Conservation (phyloP, 176 grass and related monocot species). For the Typha latifolia region DNA sequence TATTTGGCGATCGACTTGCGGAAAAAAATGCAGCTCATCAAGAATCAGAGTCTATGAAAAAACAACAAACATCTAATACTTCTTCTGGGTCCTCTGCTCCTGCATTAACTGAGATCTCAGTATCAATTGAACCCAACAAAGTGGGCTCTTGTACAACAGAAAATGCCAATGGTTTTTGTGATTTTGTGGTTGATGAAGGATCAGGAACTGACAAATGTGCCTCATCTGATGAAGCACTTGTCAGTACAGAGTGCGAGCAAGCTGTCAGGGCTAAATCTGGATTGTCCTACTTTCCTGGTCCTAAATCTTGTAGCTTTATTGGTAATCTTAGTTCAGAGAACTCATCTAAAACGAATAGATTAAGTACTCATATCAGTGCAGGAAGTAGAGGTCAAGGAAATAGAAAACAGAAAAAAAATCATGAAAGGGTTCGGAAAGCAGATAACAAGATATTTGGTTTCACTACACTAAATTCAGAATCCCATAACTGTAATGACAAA, state of each 20-base stretch:
- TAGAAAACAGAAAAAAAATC: slow-evolving; percentile 8
- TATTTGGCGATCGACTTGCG: slow-evolving; percentile 12
- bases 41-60: slow-evolving; percentile 33
- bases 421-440: slow-evolving; percentile 27
- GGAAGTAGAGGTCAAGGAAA: slow-evolving; percentile 21
- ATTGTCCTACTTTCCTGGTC: not conserved
- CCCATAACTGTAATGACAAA: slow-evolving; percentile 27
- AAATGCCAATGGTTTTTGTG: slow-evolving; percentile 25
- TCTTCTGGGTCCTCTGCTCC: slow-evolving; percentile 74
- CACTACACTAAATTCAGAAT: slow-evolving; percentile 20
- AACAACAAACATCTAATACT: slow-evolving; percentile 37
- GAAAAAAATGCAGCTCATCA: slow-evolving; percentile 17
- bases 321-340: slow-evolving; percentile 13
- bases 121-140: slow-evolving; percentile 51
- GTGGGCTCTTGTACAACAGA: slow-evolving; percentile 21
- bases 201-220: slow-evolving; percentile 72
- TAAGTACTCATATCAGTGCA: slow-evolving; percentile 27
- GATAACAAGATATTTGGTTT: slow-evolving; percentile 14
- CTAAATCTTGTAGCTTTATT: not conserved
- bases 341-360: slow-evolving; percentile 33
- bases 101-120: slow-evolving; percentile 64
- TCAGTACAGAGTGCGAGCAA: slow-evolving; percentile 31
- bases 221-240: slow-evolving; percentile 53
- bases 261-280: not conserved
- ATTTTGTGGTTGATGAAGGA: slow-evolving; percentile 51